Evolutionary conservation across 805 yeast species (phyloP).

Genomic region (Saturnispora sekii): DNA sequence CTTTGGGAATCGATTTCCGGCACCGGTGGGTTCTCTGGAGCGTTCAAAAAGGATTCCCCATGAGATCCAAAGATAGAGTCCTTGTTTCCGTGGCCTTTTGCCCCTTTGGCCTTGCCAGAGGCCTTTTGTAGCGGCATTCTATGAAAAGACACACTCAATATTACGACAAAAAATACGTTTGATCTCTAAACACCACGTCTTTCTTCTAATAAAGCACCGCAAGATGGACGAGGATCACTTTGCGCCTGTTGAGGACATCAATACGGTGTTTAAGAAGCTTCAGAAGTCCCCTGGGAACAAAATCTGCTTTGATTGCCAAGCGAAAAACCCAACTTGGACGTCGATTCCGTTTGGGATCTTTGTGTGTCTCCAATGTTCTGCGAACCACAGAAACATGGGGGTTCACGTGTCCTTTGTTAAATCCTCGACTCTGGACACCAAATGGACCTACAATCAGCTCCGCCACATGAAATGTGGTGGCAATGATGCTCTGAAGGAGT

Average conservation of each 20-base stretch:
- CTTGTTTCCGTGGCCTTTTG: too few species aligned
- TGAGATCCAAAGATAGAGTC: background rate
- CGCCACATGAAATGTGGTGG: conserved; percentile 94
- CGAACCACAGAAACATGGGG: conserved; percentile 91
- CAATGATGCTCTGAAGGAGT: conserved; percentile 77
- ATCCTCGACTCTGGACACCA: conserved; percentile 74
- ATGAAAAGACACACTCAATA: background rate
- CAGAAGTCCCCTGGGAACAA: conserved; percentile 65
- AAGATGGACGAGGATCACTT: conserved; percentile 24
- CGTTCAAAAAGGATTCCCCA: background rate
- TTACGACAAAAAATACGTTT: background rate
- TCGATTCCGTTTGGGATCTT: conserved; percentile 93
- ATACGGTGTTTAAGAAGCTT: conserved; percentile 52
- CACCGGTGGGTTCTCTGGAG: background rate
- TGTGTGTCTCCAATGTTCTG: conserved; percentile 88
- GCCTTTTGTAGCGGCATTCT: too few species aligned
- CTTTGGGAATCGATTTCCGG: conserved; percentile 6
- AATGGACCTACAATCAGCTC: conserved; percentile 86
- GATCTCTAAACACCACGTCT: background rate
- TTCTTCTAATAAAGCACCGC: background rate
- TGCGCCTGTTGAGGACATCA: conserved; percentile 64
- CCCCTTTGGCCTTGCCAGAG: too few species aligned
- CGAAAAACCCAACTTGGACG: conserved; percentile 97
- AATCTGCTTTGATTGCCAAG: conserved; percentile 84
- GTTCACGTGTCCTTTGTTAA: conserved; percentile 94